These are phyloP conservation scores for Rhizopogon hawkerae DNA, from an alignment of 1,284 basidiomycete species.

Conservation along the genomic window DNA sequence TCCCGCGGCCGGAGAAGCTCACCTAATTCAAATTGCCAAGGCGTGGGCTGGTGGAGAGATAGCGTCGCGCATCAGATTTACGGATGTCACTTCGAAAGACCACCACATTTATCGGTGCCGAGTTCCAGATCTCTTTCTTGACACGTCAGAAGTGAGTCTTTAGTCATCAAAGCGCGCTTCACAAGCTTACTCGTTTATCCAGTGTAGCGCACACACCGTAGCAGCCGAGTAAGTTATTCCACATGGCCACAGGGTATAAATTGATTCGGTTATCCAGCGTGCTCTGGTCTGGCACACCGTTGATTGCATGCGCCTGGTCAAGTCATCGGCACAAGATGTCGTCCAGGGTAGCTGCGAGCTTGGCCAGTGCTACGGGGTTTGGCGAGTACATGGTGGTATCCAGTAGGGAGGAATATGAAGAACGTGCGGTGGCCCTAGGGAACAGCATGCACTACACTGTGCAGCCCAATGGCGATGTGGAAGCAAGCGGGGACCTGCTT, in stretches of 20 bases:
- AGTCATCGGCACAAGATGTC: constrained; percentile 53
- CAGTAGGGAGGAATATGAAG: constrained; percentile 43
- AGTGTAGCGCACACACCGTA: constrained; percentile 59
- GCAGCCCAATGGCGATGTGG: constrained; percentile 8
- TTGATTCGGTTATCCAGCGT: constrained; percentile 28
- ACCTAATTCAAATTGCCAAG: constrained; percentile 41
- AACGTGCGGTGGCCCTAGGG: constrained; percentile 44
- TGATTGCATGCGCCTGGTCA: constrained; percentile 52
- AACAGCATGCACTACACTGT: constrained; percentile 21
- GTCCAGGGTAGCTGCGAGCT: constrained; percentile 51
- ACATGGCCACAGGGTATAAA: neutral
- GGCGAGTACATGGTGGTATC: constrained; percentile 48
- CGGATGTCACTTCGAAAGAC: constrained; percentile 48
- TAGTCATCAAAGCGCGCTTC: neutral
- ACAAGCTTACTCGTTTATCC: neutral
- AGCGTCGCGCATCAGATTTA: constrained; percentile 47
- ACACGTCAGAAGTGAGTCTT: constrained; percentile 45
- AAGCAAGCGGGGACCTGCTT: constrained; percentile 31
- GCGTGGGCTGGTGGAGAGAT: constrained; percentile 48
- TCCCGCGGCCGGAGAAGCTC: constrained; percentile 46
- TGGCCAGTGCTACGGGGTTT: constrained; percentile 48
- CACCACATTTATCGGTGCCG: constrained; percentile 46
- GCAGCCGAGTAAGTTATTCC: constrained; percentile 41
- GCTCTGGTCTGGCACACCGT: constrained; percentile 53
- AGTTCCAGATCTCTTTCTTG: constrained; percentile 53